Conservation (phyloP, 441 rosid genomes). For the Erodium trifolium region DNA sequence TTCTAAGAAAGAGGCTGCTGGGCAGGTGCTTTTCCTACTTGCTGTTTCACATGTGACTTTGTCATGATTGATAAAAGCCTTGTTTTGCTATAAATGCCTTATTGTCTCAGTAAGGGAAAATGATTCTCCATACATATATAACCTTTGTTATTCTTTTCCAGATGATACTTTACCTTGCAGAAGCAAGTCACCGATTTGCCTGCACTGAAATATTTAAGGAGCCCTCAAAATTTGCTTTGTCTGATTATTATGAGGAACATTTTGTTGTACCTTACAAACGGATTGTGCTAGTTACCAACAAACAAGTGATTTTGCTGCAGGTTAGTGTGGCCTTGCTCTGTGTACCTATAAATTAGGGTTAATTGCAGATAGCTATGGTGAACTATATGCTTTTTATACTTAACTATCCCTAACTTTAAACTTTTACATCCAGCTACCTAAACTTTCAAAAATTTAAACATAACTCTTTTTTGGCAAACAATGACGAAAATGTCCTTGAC, state of each 20-base stretch:
- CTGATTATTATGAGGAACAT: slow-evolving; percentile 86
- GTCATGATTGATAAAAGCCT: neutral
- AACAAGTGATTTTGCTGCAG: slow-evolving; percentile 81
- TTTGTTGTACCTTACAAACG: slow-evolving; percentile 73
- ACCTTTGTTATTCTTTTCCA: slow-evolving; percentile 30
- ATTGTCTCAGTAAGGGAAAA: neutral
- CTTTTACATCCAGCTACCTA: too few species aligned
- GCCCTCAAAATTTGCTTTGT: slow-evolving; percentile 87
- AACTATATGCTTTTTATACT: too few species aligned
- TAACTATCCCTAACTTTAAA: too few species aligned
- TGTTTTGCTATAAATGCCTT: neutral
- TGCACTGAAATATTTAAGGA: slow-evolving; percentile 93
- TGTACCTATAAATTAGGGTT: neutral
- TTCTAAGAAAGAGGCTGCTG: slow-evolving; percentile 83
- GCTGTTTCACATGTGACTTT: neutral
- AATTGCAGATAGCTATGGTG: too few species aligned
- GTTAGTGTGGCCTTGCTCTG: slow-evolving; percentile 25
- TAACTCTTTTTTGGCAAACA: too few species aligned
- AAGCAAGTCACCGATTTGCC: slow-evolving; percentile 85
- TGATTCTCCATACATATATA: neutral
- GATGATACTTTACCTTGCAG: slow-evolving; percentile 92
- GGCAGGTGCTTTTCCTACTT: slow-evolving; percentile 53
- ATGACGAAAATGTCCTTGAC: too few species aligned
- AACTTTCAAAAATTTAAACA: too few species aligned
- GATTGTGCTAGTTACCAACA: slow-evolving; percentile 79